Evolutionary conservation across 208 protist species (phyloP), one percentile per base, ranked within the genome.

Genomic region (Vickermania spadyakhi): DNA sequence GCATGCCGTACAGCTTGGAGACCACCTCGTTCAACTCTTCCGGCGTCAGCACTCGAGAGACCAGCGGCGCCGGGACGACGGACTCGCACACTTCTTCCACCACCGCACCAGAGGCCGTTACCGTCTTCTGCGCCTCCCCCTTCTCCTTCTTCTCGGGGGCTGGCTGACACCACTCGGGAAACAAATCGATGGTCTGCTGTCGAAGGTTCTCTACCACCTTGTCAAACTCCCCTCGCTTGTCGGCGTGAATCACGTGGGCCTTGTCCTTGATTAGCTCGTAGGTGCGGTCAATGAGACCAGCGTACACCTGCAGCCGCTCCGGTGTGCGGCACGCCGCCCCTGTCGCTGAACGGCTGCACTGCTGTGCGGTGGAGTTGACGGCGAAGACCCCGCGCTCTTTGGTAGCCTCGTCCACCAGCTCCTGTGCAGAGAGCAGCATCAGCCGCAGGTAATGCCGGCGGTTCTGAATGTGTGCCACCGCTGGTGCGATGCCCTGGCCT

Each of bases 401-500:
- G 29, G 45, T 64, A 5, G 49, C 36, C 51, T 79, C 73, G 3
- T 61, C 29, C 14, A 65, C 59, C 2, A 94, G 72, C 36, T 90
- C 86, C 45, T 72, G 72, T 5, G 80, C 79, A 11, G 83, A 86
- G 64, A 89, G 76, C 0, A 91, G 70, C 61, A 76, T 66, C 26
- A 88, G 56, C 2, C 66, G 75, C 55, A 91, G 59, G n/a, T 82
- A 72, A 66, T 94, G 86, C 2, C 86, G 86, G 5, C 42, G 30
- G 55, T 91, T 94, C 26, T 88, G 73, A 4, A 84, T 68, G 58
- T 79, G 80, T 11, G 70, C 73, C 7, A 89, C 56, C n/a, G 21
- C 51, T 5, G 61, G 62, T 13, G 72, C 65, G 28, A 84, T 63
- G 1, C 68, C 65, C 3, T 29, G 27, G 13, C 5, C 23, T 14